These are phyloP conservation scores for Botrytis squamosa DNA, from an alignment of 2,329 filamentous ascomycete species.

Conservation along the genomic window DNA sequence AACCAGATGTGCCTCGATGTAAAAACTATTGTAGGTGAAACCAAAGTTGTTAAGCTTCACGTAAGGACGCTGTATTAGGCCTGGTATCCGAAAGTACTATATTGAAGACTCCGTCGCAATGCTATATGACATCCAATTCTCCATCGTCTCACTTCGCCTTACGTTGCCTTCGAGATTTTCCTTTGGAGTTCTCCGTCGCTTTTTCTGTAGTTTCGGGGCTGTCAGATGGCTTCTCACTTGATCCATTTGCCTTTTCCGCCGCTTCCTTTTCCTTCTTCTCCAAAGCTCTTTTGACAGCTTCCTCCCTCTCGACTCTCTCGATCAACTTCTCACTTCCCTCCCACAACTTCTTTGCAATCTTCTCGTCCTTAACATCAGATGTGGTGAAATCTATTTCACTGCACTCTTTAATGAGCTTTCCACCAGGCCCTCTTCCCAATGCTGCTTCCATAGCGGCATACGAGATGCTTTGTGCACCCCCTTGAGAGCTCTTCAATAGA, in stretches of 20 bases:
- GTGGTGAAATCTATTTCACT: slow-evolving; percentile 69
- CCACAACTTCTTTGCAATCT: slow-evolving; percentile 82
- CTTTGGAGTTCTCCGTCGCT: slow-evolving; percentile 33
- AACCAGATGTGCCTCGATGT: neutral
- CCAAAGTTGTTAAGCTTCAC: neutral
- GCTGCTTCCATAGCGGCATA: slow-evolving; percentile 80
- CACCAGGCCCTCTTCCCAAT: slow-evolving; percentile 63
- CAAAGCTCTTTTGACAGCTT: slow-evolving; percentile 54
- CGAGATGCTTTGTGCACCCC: slow-evolving; percentile 84
- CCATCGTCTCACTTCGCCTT: slow-evolving; percentile 31
- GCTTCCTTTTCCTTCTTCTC: slow-evolving; percentile 43
- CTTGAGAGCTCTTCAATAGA: slow-evolving; percentile 77
- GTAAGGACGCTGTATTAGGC: neutral
- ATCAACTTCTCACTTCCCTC: slow-evolving; percentile 83
- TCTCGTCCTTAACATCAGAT: slow-evolving; percentile 74
- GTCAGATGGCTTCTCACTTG: slow-evolving; percentile 24
- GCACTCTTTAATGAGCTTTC: slow-evolving; percentile 85
- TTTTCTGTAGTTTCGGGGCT: slow-evolving; percentile 42
- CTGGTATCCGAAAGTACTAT: slow-evolving; percentile 9
- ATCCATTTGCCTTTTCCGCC: slow-evolving; percentile 34
- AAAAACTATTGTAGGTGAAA: neutral
- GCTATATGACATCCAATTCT: slow-evolving; percentile 2
- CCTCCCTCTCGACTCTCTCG: slow-evolving; percentile 76
- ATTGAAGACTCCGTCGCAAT: slow-evolving; percentile 16
- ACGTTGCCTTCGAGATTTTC: slow-evolving; percentile 35